Percentiles rank a stretch among this genome's conserved stretches.
Conservation (phyloP, 2,329 filamentous ascomycete species). For the Chrysoporthe puriensis region DNA sequence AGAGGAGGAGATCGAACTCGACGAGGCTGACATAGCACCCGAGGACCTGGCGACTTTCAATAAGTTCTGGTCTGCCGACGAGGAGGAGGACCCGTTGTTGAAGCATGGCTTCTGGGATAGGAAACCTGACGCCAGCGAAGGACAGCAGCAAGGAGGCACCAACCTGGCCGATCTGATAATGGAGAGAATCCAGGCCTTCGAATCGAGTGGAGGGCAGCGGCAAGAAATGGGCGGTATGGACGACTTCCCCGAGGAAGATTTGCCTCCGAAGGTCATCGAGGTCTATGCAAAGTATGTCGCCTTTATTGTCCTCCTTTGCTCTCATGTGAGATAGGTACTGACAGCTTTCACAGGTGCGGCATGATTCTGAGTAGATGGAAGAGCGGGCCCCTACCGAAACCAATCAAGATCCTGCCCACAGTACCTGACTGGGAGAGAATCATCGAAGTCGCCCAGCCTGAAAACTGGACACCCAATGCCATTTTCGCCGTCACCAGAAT, state of each 20-base stretch:
- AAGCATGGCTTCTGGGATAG: slow-evolving; percentile 62
- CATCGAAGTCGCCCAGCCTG: slow-evolving; percentile 67
- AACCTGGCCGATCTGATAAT: slow-evolving; percentile 93
- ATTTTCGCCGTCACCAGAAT: slow-evolving; percentile 89
- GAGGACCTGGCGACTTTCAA: slow-evolving; percentile 89
- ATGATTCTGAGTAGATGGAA: slow-evolving; percentile 90
- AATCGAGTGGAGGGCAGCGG: slow-evolving; percentile 60
- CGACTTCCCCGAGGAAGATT: slow-evolving; percentile 72
- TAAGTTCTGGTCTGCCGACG: slow-evolving; percentile 75
- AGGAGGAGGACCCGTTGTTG: slow-evolving; percentile 74
- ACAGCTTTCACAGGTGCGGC: slow-evolving; percentile 64
- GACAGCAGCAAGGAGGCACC: slow-evolving; percentile 55
- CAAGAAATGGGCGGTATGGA: slow-evolving; percentile 63
- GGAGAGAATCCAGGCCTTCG: slow-evolving; percentile 90
- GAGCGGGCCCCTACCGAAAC: slow-evolving; percentile 94
- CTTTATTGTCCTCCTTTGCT: background rate
- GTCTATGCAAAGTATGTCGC: slow-evolving; percentile 80
- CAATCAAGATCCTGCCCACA: slow-evolving; percentile 94
- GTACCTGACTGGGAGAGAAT: slow-evolving; percentile 92
- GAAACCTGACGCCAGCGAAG: slow-evolving; percentile 44
- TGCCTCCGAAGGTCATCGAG: slow-evolving; percentile 90
- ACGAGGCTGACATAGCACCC: slow-evolving; percentile 79
- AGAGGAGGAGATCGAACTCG: slow-evolving; percentile 65
- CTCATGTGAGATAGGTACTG: slow-evolving; percentile 27
- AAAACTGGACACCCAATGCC: slow-evolving; percentile 67